These are phyloP conservation scores for Botryotinia globosa DNA, from an alignment of 2,329 filamentous ascomycete species.

Conservation along the genomic window DNA sequence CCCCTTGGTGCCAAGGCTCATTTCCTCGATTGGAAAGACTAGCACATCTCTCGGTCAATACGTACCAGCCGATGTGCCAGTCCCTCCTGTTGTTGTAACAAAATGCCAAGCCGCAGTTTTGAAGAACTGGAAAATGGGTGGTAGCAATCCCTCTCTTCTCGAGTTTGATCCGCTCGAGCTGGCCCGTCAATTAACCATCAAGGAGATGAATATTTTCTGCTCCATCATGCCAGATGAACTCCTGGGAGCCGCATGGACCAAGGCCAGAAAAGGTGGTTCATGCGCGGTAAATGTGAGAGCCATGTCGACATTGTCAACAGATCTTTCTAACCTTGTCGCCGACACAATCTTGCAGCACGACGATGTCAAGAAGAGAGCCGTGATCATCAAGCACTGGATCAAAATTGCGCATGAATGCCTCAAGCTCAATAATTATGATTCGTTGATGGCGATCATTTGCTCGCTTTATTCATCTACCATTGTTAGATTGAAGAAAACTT, in stretches of 20 bases:
- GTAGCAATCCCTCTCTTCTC: constrained; percentile 67
- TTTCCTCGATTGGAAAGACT: constrained; percentile 86
- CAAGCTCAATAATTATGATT: constrained; percentile 92
- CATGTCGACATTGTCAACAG: constrained; percentile 89
- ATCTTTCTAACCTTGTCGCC: constrained; percentile 86
- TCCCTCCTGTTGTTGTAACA: constrained; percentile 67
- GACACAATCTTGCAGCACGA: constrained; percentile 85
- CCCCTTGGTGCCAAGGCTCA: constrained; percentile 75
- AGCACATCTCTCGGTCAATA: constrained; percentile 71
- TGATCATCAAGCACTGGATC: constrained; percentile 95
- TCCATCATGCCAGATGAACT: constrained; percentile 90
- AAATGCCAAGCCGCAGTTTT: constrained; percentile 75
- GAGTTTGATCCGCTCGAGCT: constrained; percentile 92
- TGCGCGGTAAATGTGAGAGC: constrained; percentile 86
- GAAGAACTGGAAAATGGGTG: constrained; percentile 70
- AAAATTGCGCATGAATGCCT: constrained; percentile 86
- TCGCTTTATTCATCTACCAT: constrained; percentile 91
- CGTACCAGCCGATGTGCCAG: constrained; percentile 65
- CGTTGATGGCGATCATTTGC: constrained; percentile 95
- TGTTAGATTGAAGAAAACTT: constrained; percentile 81
- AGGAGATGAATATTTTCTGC: constrained; percentile 88
- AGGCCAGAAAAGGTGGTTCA: constrained; percentile 63
- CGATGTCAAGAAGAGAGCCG: constrained; percentile 90
- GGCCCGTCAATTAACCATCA: constrained; percentile 87
- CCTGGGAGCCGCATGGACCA: constrained; percentile 89